Percentiles rank a stretch among this genome's conserved stretches.
These are phyloP conservation scores for Xylariaceae sp. DNA, from an alignment of 2,329 filamentous ascomycete genomes.

Conservation along the genomic window DNA sequence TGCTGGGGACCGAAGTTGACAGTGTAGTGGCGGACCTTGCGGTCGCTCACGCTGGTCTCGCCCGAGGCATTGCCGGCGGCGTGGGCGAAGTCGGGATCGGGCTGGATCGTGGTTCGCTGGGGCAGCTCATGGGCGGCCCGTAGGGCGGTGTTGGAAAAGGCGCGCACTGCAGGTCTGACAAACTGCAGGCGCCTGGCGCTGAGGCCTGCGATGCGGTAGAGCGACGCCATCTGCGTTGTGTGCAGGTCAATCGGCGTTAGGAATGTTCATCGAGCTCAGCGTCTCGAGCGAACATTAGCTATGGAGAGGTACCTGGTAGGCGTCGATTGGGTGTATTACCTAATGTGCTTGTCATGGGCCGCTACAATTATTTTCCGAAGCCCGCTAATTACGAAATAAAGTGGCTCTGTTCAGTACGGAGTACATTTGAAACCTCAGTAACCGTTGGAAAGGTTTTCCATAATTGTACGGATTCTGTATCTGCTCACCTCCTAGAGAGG, in stretches of 20 bases:
- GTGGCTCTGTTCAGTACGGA: background rate
- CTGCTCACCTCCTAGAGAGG: no score
- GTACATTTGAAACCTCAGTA: no score
- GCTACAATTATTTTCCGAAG: conserved; percentile 24
- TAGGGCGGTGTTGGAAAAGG: conserved; percentile 60
- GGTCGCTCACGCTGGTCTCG: conserved; percentile 49
- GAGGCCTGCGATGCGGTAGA: conserved; percentile 68
- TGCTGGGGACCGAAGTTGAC: conserved; percentile 99
- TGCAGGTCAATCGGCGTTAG: conserved; percentile 29
- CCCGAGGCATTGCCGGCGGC: conserved; percentile 43
- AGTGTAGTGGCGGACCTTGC: conserved; percentile 97
- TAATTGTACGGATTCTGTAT: no score
- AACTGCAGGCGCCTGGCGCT: conserved; percentile 59
- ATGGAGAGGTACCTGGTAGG: background rate
- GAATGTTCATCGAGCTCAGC: conserved; percentile 18
- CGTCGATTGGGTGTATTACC: conserved; percentile 14
- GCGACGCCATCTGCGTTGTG: conserved; percentile 56
- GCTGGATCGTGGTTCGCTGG: conserved; percentile 58
- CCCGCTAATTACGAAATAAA: conserved; percentile 2
- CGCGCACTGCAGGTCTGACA: conserved; percentile 36
- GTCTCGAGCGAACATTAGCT: conserved; percentile 10
- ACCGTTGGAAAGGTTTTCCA: no score
- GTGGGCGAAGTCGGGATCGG: conserved; percentile 57
- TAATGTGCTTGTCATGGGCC: conserved; percentile 29
- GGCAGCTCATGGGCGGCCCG: conserved; percentile 55